phyloP scores from a whole-genome alignment of 352 stramenopile species.

The Bremia lactucae region DNA sequence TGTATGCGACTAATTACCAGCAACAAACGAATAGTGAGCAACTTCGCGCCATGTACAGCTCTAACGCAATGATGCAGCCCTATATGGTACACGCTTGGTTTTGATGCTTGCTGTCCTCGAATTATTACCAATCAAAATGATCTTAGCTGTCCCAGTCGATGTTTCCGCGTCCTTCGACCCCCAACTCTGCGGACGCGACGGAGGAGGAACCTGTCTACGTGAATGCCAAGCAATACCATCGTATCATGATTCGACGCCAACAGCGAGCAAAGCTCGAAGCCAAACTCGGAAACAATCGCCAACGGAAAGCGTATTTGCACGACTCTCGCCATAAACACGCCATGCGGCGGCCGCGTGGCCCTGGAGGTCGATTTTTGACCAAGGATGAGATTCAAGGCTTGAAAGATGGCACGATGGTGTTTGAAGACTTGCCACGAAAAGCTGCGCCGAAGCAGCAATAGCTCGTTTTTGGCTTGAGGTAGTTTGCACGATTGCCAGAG shows the following conservation, averaged over 20 bases:
- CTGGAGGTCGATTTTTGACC: constrained; percentile 76
- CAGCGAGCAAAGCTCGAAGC: constrained; percentile 80
- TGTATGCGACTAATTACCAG: constrained; percentile 7
- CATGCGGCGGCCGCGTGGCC: constrained; percentile 73
- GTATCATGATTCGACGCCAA: constrained; percentile 83
- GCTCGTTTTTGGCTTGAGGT: not conserved
- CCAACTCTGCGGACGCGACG: constrained; percentile 33
- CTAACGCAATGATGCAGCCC: constrained; percentile 75
- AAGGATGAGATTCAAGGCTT: constrained; percentile 77
- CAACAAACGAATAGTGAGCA: constrained; percentile 69
- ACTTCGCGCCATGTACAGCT: constrained; percentile 72
- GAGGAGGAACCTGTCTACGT: constrained; percentile 86
- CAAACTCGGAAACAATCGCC: constrained; percentile 64
- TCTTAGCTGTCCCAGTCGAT: constrained; percentile 52
- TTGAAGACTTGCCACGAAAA: constrained; percentile 54
- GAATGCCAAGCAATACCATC: constrained; percentile 87
- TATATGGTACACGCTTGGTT: constrained; percentile 65
- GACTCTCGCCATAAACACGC: constrained; percentile 82
- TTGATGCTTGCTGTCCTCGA: not conserved
- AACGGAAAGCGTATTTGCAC: constrained; percentile 83
- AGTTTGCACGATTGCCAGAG: constrained; percentile 3
- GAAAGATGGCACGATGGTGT: constrained; percentile 61
- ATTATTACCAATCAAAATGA: no score
- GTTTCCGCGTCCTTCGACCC: constrained; percentile 49
- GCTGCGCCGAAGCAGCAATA: constrained; percentile 27